Percentiles rank a stretch among this genome's conserved stretches.
Evolutionary conservation across 116 monocot genomes (phyloP).

Genomic region (Dioscorea cayenensis): DNA sequence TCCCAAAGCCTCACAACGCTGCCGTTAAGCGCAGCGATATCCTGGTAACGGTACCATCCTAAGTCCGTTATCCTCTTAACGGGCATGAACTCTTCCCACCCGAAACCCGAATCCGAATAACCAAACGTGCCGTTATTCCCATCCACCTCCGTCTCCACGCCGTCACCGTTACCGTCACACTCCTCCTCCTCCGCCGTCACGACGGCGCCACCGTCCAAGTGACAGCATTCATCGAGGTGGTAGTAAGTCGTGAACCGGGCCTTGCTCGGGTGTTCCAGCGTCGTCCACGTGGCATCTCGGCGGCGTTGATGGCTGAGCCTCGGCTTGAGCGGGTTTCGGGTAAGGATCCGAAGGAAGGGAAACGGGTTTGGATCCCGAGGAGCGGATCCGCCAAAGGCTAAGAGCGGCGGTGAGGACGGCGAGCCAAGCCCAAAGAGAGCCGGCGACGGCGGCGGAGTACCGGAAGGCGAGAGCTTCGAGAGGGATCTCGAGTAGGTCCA

Average conservation of each 20-base stretch:
- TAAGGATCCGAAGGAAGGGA: not conserved
- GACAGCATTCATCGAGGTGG: slow-evolving; percentile 9
- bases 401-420: slow-evolving; percentile 38
- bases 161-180: not conserved
- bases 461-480: slow-evolving; percentile 17
- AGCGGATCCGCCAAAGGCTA: slow-evolving; percentile 28
- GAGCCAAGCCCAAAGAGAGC: slow-evolving; percentile 29
- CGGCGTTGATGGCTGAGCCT: not conserved
- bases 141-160: not conserved
- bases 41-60: slow-evolving; percentile 48
- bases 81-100: not conserved
- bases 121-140: not conserved
- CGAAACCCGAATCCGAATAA: not conserved
- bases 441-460: slow-evolving; percentile 12
- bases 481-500: slow-evolving; percentile 29
- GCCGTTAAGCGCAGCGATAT: slow-evolving; percentile 43
- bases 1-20: slow-evolving; percentile 54
- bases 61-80: slow-evolving; percentile 17
- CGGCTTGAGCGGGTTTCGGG: not conserved
- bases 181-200: not conserved
- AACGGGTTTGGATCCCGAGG: slow-evolving; percentile 9
- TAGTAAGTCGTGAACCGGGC: slow-evolving; percentile 26
- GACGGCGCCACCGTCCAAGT: not conserved
- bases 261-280: not conserved
- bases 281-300: slow-evolving; percentile 3